These are phyloP conservation scores for Tolypocladium amazonense DNA, from an alignment of 2,329 filamentous ascomycete species.

Conservation along the genomic window DNA sequence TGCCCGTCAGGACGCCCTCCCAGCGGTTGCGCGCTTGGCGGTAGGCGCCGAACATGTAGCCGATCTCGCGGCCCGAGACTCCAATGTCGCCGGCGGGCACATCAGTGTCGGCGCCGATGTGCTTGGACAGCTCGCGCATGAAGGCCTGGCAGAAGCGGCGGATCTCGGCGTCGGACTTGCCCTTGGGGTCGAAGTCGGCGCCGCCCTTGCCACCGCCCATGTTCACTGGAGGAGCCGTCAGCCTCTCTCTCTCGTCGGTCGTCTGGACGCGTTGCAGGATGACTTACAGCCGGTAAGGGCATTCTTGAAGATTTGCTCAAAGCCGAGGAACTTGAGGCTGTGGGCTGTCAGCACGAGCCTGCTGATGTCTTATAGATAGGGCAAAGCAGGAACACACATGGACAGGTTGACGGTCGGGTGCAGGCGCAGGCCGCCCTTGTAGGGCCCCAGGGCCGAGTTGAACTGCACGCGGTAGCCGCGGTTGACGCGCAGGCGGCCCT, in stretches of 20 bases:
- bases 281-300: conserved; percentile 81
- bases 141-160: conserved; percentile 92
- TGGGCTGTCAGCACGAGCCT: background rate
- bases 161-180: conserved; percentile 95
- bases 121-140: conserved; percentile 90
- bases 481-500: conserved; percentile 82
- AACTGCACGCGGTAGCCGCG: conserved; percentile 94
- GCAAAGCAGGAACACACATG: conserved; percentile 29
- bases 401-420: conserved; percentile 79
- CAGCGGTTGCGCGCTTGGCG: conserved; percentile 79
- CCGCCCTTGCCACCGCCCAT: conserved; percentile 98
- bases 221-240: conserved; percentile 22
- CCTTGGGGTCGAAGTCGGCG: conserved; percentile 97
- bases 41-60: conserved; percentile 92
- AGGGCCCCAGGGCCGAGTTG: conserved; percentile 94
- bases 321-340: conserved; percentile 89
- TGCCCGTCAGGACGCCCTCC: conserved; percentile 94
- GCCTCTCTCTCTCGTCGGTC: background rate
- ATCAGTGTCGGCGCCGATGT: conserved; percentile 93
- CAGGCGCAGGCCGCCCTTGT: conserved; percentile 95
- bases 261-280: background rate
- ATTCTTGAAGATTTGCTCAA: conserved; percentile 99
- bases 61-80: conserved; percentile 84
- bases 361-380: too few relatives aligned
- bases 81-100: conserved; percentile 97